These are phyloP conservation scores for Arthrobotrys conoides DNA, from an alignment of 2,329 filamentous ascomycete species.

Conservation along the genomic window DNA sequence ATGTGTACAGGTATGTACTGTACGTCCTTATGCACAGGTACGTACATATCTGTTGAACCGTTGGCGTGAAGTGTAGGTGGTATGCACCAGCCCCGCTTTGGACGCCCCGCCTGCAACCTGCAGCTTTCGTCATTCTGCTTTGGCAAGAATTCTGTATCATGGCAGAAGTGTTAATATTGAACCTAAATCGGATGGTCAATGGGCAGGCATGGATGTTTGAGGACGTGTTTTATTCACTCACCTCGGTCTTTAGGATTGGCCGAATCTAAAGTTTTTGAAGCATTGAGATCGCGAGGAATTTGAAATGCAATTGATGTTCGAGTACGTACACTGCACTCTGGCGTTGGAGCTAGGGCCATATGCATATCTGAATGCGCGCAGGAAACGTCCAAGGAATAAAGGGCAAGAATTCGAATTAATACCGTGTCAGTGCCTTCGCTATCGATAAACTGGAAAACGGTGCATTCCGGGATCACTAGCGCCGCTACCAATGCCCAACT, in stretches of 20 bases:
- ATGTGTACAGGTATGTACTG: neutral
- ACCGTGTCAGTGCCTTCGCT: conserved; percentile 26
- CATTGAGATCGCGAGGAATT: conserved; percentile 2
- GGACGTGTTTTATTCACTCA: conserved; percentile 30
- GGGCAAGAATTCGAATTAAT: too few species aligned
- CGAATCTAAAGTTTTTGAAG: conserved; percentile 1
- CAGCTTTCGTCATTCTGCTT: conserved; percentile 57
- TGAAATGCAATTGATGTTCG: neutral
- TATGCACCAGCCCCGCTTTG: conserved; percentile 56
- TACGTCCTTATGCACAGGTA: conserved; percentile 2
- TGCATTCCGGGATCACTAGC: conserved; percentile 53
- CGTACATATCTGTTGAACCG: conserved; percentile 28
- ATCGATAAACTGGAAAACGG: conserved; percentile 37
- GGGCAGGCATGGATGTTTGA: conserved; percentile 17
- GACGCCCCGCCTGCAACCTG: conserved; percentile 35
- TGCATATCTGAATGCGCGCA: conserved; percentile 38
- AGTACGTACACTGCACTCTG: neutral
- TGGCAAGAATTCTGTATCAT: conserved; percentile 33
- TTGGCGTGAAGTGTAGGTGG: conserved; percentile 20
- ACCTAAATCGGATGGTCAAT: conserved; percentile 9
- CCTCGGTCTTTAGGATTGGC: neutral
- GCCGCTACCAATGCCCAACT: conserved; percentile 31
- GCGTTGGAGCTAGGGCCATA: neutral
- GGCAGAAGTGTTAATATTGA: conserved; percentile 12
- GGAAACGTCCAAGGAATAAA: conserved; percentile 25